Evolutionary conservation across 2,329 filamentous ascomycete genomes (phyloP).

Genomic region (Bipolaris gigantea): DNA sequence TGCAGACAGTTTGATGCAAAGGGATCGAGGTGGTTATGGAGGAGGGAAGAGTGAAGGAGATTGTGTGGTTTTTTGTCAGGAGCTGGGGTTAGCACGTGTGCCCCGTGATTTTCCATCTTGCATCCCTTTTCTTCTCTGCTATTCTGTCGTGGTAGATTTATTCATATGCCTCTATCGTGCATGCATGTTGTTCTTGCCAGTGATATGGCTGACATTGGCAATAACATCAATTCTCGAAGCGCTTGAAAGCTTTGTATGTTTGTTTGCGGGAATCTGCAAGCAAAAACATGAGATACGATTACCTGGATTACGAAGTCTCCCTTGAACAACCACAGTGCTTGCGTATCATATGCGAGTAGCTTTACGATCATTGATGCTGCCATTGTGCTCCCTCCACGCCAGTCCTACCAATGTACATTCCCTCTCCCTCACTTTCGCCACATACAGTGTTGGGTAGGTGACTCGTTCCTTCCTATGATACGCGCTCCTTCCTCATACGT

Average conservation of each 20-base stretch:
- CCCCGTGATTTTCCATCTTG: conserved; percentile 17
- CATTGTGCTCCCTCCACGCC: no score
- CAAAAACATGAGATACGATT: no score
- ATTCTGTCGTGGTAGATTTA: conserved; percentile 20
- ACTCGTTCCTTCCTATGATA: conserved; percentile 9
- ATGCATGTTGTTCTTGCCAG: conserved; percentile 7
- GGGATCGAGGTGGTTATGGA: conserved; percentile 29
- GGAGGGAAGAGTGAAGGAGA: conserved; percentile 28
- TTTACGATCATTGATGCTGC: no score
- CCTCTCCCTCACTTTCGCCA: no score
- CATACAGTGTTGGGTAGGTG: neutral
- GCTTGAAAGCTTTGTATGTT: no score
- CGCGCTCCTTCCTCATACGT: conserved; percentile 12
- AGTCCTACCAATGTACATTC: no score
- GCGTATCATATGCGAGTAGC: no score
- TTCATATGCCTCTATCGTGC: conserved; percentile 21
- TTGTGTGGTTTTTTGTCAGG: conserved; percentile 29
- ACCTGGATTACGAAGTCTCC: no score
- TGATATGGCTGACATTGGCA: neutral
- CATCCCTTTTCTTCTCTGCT: conserved; percentile 12
- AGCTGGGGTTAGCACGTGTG: conserved; percentile 29
- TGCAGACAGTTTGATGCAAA: conserved; percentile 24
- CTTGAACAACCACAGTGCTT: no score
- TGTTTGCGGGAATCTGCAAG: no score
- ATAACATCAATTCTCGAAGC: no score